Base-by-base conservation (phyloP, 1,284 basidiomycete genomes). In the Ceratobasidium theobromae region DNA sequence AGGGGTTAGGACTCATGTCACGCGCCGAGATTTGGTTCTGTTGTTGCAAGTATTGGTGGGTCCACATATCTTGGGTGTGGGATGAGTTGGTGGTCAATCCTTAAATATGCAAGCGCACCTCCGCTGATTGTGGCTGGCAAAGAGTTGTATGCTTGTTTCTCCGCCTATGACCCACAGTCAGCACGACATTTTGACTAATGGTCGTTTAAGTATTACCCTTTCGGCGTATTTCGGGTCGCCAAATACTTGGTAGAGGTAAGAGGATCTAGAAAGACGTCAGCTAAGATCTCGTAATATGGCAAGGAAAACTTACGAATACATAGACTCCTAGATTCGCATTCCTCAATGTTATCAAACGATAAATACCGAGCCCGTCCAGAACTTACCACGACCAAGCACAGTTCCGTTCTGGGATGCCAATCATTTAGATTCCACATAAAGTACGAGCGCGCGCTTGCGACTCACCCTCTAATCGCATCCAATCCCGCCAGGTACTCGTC, bases 401-500 rank as follows among this genome's bases (percentile, higher is more conserved):
- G 75, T 68, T 86, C 84, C 0, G 83, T 83, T 45, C 82, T 76
- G 30, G 14, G 54, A 41, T 41, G 43, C 57, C 41, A 28, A 14
- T 33, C 21, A 32, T 16, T 32, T 18, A 62, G 54, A 21, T 57
- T 45, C 53, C 5, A 27, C 11, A 16, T 16, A 2, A 25, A n/a
- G 18, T 53, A n/a, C 14, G 2, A 52, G 16, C 18, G 38, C 43
- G 57, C 0, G 12, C 18, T 51, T 9, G 38, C 18, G n/a, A 70
- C 77, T 55, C 70, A 84, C 83, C 83, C 83, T 74, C 84, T 73
- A 32, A 77, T 75, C 21, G 83, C 83, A 69, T 81, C 81, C 5
- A 82, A 73, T 16, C 83, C 82, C 21, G 84, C 83, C 3, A 85
- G 76, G 68, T 84, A 84, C 69, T 85, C 83, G 64, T 85, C 84